Percentiles rank a stretch among this genome's conserved stretches.
Conservation (phyloP, 2,329 filamentous ascomycete species). For the Aphanoascus verrucosus region DNA sequence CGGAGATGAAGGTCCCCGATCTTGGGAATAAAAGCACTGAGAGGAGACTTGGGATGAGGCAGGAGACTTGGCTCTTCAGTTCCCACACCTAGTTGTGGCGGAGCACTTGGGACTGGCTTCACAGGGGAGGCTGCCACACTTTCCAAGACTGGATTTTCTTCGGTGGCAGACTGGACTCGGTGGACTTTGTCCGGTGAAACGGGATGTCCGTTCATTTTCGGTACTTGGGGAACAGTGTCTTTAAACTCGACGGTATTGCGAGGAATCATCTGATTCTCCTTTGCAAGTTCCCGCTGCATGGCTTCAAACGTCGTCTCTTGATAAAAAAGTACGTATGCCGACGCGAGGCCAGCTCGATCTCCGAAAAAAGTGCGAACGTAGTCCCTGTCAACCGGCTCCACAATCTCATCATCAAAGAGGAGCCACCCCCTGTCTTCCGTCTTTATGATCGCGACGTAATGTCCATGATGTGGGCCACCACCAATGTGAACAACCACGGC, state of each 20-base stretch:
- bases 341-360: conserved; percentile 79
- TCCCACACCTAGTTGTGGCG: conserved; percentile 38
- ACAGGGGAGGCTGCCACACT: conserved; percentile 26
- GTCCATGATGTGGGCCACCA: conserved; percentile 90
- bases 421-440: conserved; percentile 93
- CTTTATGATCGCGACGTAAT: conserved; percentile 97
- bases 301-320: conserved; percentile 72
- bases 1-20: conserved; percentile 57
- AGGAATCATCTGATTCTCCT: conserved; percentile 48
- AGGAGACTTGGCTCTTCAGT: conserved; percentile 21
- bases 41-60: conserved; percentile 21
- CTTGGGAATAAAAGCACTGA: conserved; percentile 21
- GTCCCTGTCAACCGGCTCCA: conserved; percentile 92
- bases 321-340: conserved; percentile 95
- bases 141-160: conserved; percentile 28
- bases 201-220: conserved; percentile 26
- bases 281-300: conserved; percentile 67
- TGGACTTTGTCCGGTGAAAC: conserved; percentile 24
- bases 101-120: conserved; percentile 33
- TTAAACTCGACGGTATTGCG: conserved; percentile 41
- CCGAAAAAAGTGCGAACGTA: conserved; percentile 97
- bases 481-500: conserved; percentile 96
- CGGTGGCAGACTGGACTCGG: conserved; percentile 33
- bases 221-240: conserved; percentile 17
- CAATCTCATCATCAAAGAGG: conserved; percentile 95